These are phyloP conservation scores for Aspergillus leporis DNA, from an alignment of 495 filamentous ascomycete species.

Conservation along the genomic window DNA sequence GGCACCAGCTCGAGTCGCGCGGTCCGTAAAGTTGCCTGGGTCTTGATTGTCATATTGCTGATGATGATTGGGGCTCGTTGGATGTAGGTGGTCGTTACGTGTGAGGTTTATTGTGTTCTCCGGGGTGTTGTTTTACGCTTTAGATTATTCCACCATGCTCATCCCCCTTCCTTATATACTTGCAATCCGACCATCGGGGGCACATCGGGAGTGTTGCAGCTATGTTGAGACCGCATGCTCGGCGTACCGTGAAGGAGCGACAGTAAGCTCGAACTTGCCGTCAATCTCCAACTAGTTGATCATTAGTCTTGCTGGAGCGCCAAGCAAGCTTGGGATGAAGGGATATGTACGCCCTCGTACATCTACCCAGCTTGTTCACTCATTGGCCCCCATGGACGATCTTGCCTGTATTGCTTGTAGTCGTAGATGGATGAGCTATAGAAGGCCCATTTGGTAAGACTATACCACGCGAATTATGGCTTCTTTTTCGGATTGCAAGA, in stretches of 20 bases:
- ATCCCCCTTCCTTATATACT: background rate
- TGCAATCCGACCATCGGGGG: background rate
- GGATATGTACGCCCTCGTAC: background rate
- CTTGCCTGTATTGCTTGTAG: background rate
- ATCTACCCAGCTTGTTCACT: background rate
- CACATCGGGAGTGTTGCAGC: background rate
- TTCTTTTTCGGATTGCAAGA: too few species aligned
- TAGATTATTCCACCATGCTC: background rate
- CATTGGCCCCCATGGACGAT: background rate
- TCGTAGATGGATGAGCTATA: background rate
- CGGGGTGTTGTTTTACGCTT: background rate
- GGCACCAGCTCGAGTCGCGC: slow-evolving; percentile 16
- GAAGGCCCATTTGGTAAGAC: too few species aligned
- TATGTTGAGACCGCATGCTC: background rate
- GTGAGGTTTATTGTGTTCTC: background rate
- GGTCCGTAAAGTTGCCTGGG: slow-evolving; percentile 11
- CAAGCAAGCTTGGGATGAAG: background rate
- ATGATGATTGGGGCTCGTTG: background rate
- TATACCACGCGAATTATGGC: too few species aligned
- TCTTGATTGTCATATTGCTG: background rate
- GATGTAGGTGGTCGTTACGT: background rate
- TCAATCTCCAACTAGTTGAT: background rate
- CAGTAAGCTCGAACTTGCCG: background rate
- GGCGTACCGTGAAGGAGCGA: background rate
- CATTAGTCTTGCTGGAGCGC: background rate